Evolutionary conservation across 1,139 yeast species (phyloP).

Genomic region (Candida sp.): DNA sequence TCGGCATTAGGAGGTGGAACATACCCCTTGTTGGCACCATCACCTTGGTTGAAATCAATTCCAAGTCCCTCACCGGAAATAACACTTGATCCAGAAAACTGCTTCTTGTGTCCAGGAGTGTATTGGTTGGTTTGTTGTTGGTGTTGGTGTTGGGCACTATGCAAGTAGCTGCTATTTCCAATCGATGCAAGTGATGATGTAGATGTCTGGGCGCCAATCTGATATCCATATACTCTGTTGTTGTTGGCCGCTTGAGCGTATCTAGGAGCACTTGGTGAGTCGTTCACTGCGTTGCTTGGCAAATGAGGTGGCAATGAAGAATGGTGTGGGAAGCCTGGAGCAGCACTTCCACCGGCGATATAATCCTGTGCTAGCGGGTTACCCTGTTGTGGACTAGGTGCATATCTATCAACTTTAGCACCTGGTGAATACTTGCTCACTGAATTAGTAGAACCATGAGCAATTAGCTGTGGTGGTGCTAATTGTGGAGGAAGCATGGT

Average conservation of each 20-base stretch:
- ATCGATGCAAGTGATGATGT: slow-evolving; percentile 15
- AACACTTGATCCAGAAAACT: slow-evolving; percentile 29
- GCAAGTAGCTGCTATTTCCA: background rate
- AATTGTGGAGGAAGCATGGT: slow-evolving; percentile 2
- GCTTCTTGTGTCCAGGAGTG: slow-evolving; percentile 16
- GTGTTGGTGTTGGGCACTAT: background rate
- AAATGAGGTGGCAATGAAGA: background rate
- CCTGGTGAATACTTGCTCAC: slow-evolving; percentile 23
- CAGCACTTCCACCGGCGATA: background rate
- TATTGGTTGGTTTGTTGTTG: background rate
- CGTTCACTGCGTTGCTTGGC: background rate
- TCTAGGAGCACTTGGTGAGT: background rate
- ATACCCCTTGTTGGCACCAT: background rate
- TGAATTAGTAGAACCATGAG: slow-evolving; percentile 18
- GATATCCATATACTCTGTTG: slow-evolving; percentile 10
- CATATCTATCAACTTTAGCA: slow-evolving; percentile 22
- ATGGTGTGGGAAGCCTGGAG: background rate
- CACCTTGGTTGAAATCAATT: background rate
- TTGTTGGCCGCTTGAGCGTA: slow-evolving; percentile 10
- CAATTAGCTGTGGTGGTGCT: slow-evolving; percentile 18
- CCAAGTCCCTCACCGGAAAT: slow-evolving; percentile 15
- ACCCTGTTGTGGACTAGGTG: slow-evolving; percentile 19
- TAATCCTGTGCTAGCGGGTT: no score
- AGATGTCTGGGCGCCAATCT: slow-evolving; percentile 10
- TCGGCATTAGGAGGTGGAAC: background rate